Percentiles rank a stretch among this genome's conserved stretches.
phyloP scores from a whole-genome alignment of 352 stramenopile species.

The Phytophthora vignae region DNA sequence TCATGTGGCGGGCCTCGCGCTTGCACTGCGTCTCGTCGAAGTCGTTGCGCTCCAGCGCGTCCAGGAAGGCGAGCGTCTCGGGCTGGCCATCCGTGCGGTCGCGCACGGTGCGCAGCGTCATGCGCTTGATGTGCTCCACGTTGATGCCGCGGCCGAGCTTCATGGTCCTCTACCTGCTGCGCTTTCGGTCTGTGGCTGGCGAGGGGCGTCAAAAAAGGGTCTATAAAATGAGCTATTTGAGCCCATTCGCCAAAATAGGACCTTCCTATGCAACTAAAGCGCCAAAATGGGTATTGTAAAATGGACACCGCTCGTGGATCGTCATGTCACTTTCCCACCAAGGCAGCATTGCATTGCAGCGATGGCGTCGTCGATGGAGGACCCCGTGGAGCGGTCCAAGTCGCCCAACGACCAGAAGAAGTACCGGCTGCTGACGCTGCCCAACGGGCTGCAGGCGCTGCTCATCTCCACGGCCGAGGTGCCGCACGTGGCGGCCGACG shows the following conservation, averaged over 20 bases:
- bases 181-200: slow-evolving; percentile 23
- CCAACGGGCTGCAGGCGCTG: slow-evolving; percentile 80
- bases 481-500: slow-evolving; percentile 37
- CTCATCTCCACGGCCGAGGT: slow-evolving; percentile 74
- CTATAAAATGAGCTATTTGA: not conserved
- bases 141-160: slow-evolving; percentile 84
- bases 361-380: slow-evolving; percentile 15
- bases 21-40: slow-evolving; percentile 87
- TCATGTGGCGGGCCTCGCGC: slow-evolving; percentile 82
- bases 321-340: not conserved
- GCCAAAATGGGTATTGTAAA: not conserved
- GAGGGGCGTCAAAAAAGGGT: slow-evolving; percentile 8
- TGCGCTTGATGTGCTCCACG: slow-evolving; percentile 91
- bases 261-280: not conserved
- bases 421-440: slow-evolving; percentile 83
- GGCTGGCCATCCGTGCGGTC: slow-evolving; percentile 80
- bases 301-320: not conserved
- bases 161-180: slow-evolving; percentile 42
- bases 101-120: slow-evolving; percentile 88
- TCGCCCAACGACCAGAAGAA: slow-evolving; percentile 86
- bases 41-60: slow-evolving; percentile 82
- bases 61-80: slow-evolving; percentile 88
- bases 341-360: not conserved
- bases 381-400: slow-evolving; percentile 71
- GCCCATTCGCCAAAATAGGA: not conserved